A percentile compares a stretch with the other conserved stretches of the same genome.
phyloP scores from a whole-genome alignment of 2,329 filamentous ascomycete genomes.

The Clarireedia homoeocarpa region DNA sequence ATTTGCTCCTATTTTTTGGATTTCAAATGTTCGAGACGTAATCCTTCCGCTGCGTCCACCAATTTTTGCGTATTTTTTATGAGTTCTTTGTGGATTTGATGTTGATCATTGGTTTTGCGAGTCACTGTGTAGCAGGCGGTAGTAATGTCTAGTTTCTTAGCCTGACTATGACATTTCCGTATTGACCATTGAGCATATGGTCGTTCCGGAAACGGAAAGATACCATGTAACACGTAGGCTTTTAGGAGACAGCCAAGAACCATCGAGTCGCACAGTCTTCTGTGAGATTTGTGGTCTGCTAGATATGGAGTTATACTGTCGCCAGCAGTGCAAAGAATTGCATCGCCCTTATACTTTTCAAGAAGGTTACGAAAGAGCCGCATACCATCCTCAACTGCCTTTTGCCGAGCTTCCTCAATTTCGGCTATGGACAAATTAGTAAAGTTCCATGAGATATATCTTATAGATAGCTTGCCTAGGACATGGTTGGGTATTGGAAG shows the following conservation, averaged over 20 bases:
- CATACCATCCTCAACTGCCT: not conserved
- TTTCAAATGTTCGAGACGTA: not conserved
- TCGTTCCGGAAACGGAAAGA: not conserved
- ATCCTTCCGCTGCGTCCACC: not conserved
- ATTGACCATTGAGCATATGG: not conserved
- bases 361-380: not conserved
- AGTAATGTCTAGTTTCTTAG: not conserved
- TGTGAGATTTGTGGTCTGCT: not conserved
- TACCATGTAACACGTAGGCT: not conserved
- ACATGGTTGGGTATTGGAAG: not conserved
- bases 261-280: constrained; percentile 1
- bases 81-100: not conserved
- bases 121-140: not conserved
- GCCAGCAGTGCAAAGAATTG: not conserved
- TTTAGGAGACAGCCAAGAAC: not conserved
- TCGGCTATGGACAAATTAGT: not conserved
- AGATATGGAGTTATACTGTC: not conserved
- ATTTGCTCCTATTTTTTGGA: not conserved
- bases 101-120: not conserved
- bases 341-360: not conserved
- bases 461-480: not conserved
- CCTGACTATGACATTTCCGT: not conserved
- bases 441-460: not conserved
- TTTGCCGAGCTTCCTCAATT: not conserved
- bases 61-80: not conserved